A percentile compares a stretch with the other conserved stretches of the same genome.
phyloP scores from a whole-genome alignment of 805 yeast species.

The Hanseniaspora thailandica region DNA sequence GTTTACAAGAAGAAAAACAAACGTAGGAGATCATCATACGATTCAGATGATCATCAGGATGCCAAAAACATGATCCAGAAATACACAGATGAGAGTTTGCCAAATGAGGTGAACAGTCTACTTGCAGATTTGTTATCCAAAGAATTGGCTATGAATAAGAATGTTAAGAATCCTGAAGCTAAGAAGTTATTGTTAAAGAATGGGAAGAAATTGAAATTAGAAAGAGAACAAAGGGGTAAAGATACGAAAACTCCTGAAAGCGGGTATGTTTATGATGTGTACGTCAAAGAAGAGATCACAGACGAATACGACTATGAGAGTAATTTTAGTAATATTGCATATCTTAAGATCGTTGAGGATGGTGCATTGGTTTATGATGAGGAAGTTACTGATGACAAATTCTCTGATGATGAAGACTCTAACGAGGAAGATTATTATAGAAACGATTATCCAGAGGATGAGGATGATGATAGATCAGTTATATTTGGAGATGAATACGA shows the following conservation, averaged over 20 bases:
- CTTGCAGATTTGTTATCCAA: constrained; percentile 45
- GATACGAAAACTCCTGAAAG: constrained; percentile 17
- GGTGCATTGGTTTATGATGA: constrained; percentile 29
- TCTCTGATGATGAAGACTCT: constrained; percentile 69
- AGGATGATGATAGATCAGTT: constrained; percentile 46
- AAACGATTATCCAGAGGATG: constrained; percentile 93
- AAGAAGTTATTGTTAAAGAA: constrained; percentile 14
- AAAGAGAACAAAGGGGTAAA: constrained; percentile 23
- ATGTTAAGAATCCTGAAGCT: constrained; percentile 1
- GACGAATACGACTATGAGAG: constrained; percentile 37
- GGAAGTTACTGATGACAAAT: constrained; percentile 32
- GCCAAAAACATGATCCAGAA: constrained; percentile 18
- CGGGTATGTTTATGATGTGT: constrained; percentile 87
- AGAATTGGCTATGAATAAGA: constrained; percentile 19
- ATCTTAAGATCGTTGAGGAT: constrained; percentile 34
- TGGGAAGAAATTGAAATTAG: constrained; percentile 12
- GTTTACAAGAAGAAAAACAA: constrained; percentile 4
- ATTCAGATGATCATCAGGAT: constrained; percentile 13
- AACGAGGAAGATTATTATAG: constrained; percentile 85
- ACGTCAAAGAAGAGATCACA: constrained; percentile 52
- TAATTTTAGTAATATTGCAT: constrained; percentile 30
- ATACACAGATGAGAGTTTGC: constrained; percentile 42
- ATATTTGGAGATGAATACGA: constrained; percentile 25
- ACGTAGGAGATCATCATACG: constrained; percentile 3
- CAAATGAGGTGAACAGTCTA: constrained; percentile 45